Evolutionary conservation across 164 flowering plant species (phyloP).

Genomic region (Aristolochia californica): DNA sequence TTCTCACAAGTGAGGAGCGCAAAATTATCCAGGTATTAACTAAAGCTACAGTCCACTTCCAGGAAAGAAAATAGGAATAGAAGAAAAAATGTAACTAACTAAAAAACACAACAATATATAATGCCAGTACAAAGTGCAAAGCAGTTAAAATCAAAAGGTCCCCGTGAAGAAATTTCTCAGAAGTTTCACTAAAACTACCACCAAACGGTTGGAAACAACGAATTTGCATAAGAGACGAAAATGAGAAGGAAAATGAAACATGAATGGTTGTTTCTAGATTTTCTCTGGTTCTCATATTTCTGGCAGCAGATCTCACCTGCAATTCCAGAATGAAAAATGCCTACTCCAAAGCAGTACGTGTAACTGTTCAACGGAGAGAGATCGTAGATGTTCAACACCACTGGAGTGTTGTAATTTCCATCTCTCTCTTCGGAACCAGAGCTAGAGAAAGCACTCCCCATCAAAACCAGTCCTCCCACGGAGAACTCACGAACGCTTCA

Average conservation of each 20-base stretch:
- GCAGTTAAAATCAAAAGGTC: not conserved
- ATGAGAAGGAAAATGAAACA: not conserved
- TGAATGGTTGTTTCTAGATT: not conserved
- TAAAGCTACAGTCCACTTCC: no score
- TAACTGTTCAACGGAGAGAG: conserved; percentile 63
- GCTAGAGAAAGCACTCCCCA: conserved; percentile 10
- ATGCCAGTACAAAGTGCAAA: not conserved
- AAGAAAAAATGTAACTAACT: no score
- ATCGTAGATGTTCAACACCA: conserved; percentile 66
- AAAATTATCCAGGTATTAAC: no score
- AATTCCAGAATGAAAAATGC: conserved; percentile 72
- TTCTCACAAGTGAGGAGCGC: no score
- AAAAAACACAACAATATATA: not conserved
- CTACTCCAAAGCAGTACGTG: conserved; percentile 51
- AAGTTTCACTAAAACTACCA: not conserved
- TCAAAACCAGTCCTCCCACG: not conserved
- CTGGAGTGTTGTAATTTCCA: conserved; percentile 21
- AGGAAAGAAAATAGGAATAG: no score
- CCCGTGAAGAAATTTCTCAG: not conserved
- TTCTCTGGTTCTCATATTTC: no score
- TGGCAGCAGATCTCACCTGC: conserved; percentile 33
- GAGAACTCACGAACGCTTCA: not conserved
- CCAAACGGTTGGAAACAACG: not conserved
- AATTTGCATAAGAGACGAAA: not conserved
- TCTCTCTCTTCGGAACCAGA: conserved; percentile 16